Conservation (phyloP, 306 rosid species). For the Prunus persica region Prunus_persica_NCBIv2 NC_034013.1:17173001-17173500, state of each 20-base stretch:
- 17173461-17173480: neutral
- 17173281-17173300: too few species aligned
- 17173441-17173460: neutral
- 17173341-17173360: neutral
- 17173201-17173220: neutral
- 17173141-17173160: slow-evolving; percentile 12
- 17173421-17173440: slow-evolving; percentile 12
- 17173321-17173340: too few species aligned
- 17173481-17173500: neutral
- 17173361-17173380: slow-evolving; percentile 10
- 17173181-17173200: slow-evolving; percentile 19
- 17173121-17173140: slow-evolving; percentile 4
- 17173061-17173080: slow-evolving; percentile 3
- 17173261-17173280: too few species aligned
- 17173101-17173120: slow-evolving; percentile 1
- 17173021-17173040: neutral
- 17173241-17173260: neutral
- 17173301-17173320: too few species aligned
- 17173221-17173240: too few species aligned
- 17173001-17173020: neutral
- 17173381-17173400: neutral
- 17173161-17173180: slow-evolving; percentile 12
- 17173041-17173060: neutral
- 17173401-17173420: slow-evolving; percentile 1
- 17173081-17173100: slow-evolving; percentile 6